Base-by-base conservation (phyloP, 768 basidiomycete genomes). In the Austroboletus festivus region DNA sequence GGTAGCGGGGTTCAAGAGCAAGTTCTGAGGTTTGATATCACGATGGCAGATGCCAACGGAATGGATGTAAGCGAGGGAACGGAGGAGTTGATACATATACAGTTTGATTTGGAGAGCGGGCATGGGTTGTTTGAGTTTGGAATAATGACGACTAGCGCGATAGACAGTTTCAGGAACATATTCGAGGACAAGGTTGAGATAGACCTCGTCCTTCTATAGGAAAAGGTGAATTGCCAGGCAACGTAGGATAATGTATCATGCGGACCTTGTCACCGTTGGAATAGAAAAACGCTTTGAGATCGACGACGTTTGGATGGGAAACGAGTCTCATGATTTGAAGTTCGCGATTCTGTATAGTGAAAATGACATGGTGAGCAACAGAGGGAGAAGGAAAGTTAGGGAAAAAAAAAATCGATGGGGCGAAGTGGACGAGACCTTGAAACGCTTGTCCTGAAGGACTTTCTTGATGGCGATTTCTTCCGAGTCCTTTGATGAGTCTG, bases 391-490 rank as follows among this genome's bases (percentile, higher is more conserved):
- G 40, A 50, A 48, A 38, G 16, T 18, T 19, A 28, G 15, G 21
- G 16, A 39, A 51, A 54, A 50, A 45, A 60, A 54, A 41, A 38
- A 30, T 15, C 1, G 41, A 46, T 46, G 72, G 80, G n/a, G n/a
- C n/a, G n/a, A n/a, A n/a, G n/a, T n/a, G n/a, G n/a, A n/a, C n/a
- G n/a, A 54, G 53, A 94, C 95, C 91, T 99, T 99, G 88, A 99
- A 99, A 58, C 96, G 84, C 80, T 99, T 99, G 76, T 99, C 96
- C 78, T 99, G 96, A 53, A 99, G 73, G 43, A 99, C 96, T 78
- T 97, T 98, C 90, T 99, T 99, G 81, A 99, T 99, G 42, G 96
- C 96, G 64, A 99, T 96, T 58, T 97, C 93, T 50, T 88, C 87
- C 18, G 73, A 74, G 28, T 80, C 81, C 62, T 82, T 80, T 38